Evolutionary conservation across 2,329 filamentous ascomycete species (phyloP).

Genomic region (Fusarium sublunatum): DNA sequence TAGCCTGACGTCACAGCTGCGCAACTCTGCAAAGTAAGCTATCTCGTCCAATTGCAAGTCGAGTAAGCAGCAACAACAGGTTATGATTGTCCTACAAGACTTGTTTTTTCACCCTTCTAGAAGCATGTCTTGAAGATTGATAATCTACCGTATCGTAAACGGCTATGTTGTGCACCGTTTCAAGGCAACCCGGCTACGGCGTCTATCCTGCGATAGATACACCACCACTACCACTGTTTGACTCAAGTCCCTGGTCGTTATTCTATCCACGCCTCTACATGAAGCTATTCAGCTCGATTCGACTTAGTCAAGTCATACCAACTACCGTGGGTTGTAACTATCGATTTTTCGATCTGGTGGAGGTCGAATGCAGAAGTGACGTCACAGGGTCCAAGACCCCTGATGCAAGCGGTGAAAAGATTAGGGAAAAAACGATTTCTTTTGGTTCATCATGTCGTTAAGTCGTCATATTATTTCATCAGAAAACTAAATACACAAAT

Average conservation of each 20-base stretch:
- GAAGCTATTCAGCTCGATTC: conserved; percentile 17
- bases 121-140: not conserved
- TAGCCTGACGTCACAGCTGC: conserved; percentile 44
- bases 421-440: not conserved
- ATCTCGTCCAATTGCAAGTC: conserved; percentile 16
- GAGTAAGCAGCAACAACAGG: conserved; percentile 2
- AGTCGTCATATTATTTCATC: conserved; percentile 37
- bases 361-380: conserved; percentile 31
- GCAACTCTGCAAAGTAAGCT: conserved; percentile 29
- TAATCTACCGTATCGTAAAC: not conserved
- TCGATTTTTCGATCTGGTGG: conserved; percentile 2
- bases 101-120: not conserved
- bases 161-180: too few relatives aligned
- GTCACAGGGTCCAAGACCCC: conserved; percentile 29
- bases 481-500: conserved; percentile 36
- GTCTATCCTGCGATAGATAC: conserved; percentile 1
- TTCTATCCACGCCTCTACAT: conserved; percentile 1
- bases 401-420: not conserved
- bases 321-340: too few relatives aligned
- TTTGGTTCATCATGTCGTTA: conserved; percentile 38
- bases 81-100: not conserved
- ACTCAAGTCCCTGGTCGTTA: too few relatives aligned
- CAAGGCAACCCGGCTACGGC: not conserved
- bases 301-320: conserved; percentile 17
- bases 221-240: conserved; percentile 16